Base-by-base conservation (phyloP, 1,139 yeast genomes). In the Candida neerlandica region DNA sequence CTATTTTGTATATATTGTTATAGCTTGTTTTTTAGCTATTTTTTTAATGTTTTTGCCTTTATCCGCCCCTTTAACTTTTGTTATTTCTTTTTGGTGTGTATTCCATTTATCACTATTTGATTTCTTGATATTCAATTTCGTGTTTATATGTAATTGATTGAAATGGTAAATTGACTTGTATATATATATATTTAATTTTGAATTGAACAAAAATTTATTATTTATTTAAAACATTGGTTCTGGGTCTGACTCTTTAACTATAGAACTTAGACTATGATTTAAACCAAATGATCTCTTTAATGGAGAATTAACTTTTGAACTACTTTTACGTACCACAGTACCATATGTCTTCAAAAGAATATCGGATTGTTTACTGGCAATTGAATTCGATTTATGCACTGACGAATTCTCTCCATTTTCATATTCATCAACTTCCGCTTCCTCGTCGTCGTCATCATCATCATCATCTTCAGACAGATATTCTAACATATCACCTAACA, bases 401-500 rank as follows among this genome's bases (percentile, higher is more conserved):
- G 37, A 18, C 16, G 42, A 18, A 2, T 12, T 23, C 7, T 35
- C 37, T 18, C 18, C 40, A 23, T 18, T 18, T 12, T 26, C 18
- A 5, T 16, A n/a, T n/a, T 32, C 42, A 34, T 23, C 14, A 21
- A 43, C 44, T 11, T 47, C 44, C 11, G 23, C 32, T 9, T 41
- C 45, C 14, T 46, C 42, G 12, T 41, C 37, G 7, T 39, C 47
- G 2, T 41, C 41, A 10, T 48, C 51, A 9, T 43, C 33, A 2
- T 48, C 54, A 26, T 59, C 67, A n/a, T 58, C 62, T 41, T 66
- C 73, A 1, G 79, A 74, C 30, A 66, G 70, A 51, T 75, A 75
- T 49, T 75, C 80, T 49, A 76, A 64, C 81, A 76, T 75, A 14
- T 75, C 80, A 19, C 78, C 77, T 52, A 76, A 61, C 61, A 76